phyloP scores from a whole-genome alignment of 2,329 filamentous ascomycete species.

The Tetracladium maxilliforme region DNA sequence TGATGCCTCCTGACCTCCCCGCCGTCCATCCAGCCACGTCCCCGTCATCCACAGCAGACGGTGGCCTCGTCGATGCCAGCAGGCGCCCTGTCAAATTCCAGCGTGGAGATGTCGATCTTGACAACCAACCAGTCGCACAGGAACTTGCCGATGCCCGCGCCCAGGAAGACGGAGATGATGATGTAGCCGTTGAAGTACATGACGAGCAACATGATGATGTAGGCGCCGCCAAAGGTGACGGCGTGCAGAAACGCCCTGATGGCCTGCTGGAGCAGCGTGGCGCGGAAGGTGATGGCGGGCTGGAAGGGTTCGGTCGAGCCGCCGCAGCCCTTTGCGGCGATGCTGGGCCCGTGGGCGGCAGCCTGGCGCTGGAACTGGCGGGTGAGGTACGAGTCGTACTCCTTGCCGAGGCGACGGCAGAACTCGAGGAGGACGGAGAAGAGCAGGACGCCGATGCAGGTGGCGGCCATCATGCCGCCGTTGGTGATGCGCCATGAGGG shows the following conservation, averaged over 20 bases:
- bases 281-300: slow-evolving; percentile 18
- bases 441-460: slow-evolving; percentile 26
- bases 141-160: slow-evolving; percentile 35
- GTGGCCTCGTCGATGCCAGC: slow-evolving; percentile 27
- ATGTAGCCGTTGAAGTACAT: slow-evolving; percentile 31
- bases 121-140: slow-evolving; percentile 36
- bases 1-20: neutral
- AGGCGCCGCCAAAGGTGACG: slow-evolving; percentile 23
- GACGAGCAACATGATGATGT: slow-evolving; percentile 27
- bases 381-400: slow-evolving; percentile 24
- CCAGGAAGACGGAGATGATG: slow-evolving; percentile 27
- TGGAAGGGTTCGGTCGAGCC: slow-evolving; percentile 4
- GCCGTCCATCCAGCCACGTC: slow-evolving; percentile 4
- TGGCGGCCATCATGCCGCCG: slow-evolving; percentile 24
- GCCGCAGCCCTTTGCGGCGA: slow-evolving; percentile 1
- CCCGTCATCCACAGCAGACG: slow-evolving; percentile 24
- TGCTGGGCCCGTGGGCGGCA: slow-evolving; percentile 7
- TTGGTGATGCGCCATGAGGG: slow-evolving; percentile 23
- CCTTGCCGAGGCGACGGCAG: slow-evolving; percentile 23
- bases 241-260: slow-evolving; percentile 22
- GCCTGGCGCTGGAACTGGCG: slow-evolving; percentile 21
- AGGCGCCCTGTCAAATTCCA: slow-evolving; percentile 8
- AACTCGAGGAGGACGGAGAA: slow-evolving; percentile 23
- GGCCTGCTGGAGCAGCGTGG: slow-evolving; percentile 23
- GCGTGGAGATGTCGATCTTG: slow-evolving; percentile 19